Conservation (phyloP, 495 filamentous ascomycete genomes). For the Aspergillus nanangensis region DNA sequence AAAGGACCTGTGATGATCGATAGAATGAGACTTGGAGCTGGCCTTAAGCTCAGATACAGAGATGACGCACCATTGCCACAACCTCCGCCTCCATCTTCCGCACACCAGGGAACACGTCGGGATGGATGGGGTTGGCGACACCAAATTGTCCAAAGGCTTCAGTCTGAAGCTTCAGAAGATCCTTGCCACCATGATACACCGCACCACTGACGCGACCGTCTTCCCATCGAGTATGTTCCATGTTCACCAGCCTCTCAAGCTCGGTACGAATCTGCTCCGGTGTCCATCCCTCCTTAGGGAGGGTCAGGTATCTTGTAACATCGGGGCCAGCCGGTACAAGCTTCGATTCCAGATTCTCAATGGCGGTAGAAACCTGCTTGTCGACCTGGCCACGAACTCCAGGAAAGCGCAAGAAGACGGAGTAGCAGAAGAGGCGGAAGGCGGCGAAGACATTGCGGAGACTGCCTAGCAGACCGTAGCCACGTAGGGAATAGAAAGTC, state of each 20-base stretch:
- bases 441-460: constrained; percentile 65
- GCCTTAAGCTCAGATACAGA: neutral
- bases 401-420: constrained; percentile 78
- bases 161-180: constrained; percentile 77
- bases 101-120: constrained; percentile 96
- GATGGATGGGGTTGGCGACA: constrained; percentile 97
- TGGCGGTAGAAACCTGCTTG: constrained; percentile 66
- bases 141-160: constrained; percentile 92
- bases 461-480: constrained; percentile 81
- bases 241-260: constrained; percentile 67
- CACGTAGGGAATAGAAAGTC: constrained; percentile 75
- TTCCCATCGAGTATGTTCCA: constrained; percentile 97
- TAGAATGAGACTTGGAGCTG: neutral
- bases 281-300: constrained; percentile 85
- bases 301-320: constrained; percentile 64
- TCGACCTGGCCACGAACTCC: constrained; percentile 79
- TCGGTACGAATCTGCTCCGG: constrained; percentile 75
- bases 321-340: constrained; percentile 70
- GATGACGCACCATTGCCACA: constrained; percentile 74
- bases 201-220: constrained; percentile 92
- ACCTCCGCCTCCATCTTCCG: constrained; percentile 99
- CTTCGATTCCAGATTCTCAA: constrained; percentile 70
- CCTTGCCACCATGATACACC: constrained; percentile 91
- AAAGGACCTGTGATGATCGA: constrained; percentile 52
- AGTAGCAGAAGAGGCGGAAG: constrained; percentile 69